Evolutionary conservation across 345 rosid genomes (phyloP).

Genomic region (Aquilaria malaccensis): DNA sequence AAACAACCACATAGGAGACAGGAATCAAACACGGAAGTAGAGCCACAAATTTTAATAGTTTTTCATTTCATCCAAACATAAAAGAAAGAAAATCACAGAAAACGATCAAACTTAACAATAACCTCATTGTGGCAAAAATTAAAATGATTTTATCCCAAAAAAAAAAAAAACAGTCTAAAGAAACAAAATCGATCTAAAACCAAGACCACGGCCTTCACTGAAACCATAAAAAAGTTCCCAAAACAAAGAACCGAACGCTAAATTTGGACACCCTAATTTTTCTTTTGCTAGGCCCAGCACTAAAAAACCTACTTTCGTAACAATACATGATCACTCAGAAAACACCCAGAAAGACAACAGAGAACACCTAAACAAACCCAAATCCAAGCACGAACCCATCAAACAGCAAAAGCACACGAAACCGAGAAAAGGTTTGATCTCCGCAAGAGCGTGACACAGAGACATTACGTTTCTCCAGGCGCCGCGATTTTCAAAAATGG

Average conservation of each 20-base stretch:
- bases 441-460: background rate
- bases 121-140: background rate
- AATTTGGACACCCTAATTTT: background rate
- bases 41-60: too few relatives aligned
- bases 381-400: constrained; percentile 5
- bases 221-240: constrained; percentile 2
- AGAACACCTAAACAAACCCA: background rate
- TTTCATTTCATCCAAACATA: background rate
- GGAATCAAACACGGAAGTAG: background rate
- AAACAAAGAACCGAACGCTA: background rate
- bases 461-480: constrained; percentile 39
- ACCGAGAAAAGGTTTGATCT: constrained; percentile 10
- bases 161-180: constrained; percentile 7
- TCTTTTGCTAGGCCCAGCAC: background rate
- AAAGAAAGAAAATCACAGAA: constrained; percentile 8
- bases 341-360: constrained; percentile 6
- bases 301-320: background rate
- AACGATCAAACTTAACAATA: constrained; percentile 14
- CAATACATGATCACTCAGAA: background rate
- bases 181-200: constrained; percentile 17
- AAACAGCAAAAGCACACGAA: constrained; percentile 6
- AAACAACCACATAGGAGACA: background rate
- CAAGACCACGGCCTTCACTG: background rate
- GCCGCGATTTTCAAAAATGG: constrained; percentile 63
- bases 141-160: constrained; percentile 2